phyloP scores from a whole-genome alignment of 352 stramenopile species.

The Phytophthora podocarpi region DNA sequence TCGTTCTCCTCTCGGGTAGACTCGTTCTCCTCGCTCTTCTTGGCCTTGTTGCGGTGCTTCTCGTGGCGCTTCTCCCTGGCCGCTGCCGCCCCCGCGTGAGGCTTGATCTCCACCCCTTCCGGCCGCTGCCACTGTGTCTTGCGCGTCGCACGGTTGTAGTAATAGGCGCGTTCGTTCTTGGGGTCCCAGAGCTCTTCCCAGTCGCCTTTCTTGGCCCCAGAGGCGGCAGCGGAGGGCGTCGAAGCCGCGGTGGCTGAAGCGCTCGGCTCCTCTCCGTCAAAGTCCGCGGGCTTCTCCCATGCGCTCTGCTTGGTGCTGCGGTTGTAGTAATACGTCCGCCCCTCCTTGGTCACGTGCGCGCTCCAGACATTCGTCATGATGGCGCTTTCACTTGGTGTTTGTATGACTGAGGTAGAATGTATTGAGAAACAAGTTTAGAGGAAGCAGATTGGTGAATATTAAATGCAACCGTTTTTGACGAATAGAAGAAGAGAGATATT shows the following conservation, averaged over 20 bases:
- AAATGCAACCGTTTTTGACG: slow-evolving; percentile 2
- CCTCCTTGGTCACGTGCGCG: slow-evolving; percentile 87
- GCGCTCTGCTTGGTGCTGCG: slow-evolving; percentile 85
- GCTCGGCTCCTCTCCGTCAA: slow-evolving; percentile 55
- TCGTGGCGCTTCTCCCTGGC: slow-evolving; percentile 25
- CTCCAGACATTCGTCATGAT: slow-evolving; percentile 68
- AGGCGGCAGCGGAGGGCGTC: neutral
- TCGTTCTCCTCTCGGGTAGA: too few species aligned
- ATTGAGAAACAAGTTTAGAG: neutral
- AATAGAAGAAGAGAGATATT: neutral
- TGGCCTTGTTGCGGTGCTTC: slow-evolving; percentile 33
- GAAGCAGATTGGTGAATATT: slow-evolving; percentile 14
- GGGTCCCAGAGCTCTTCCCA: slow-evolving; percentile 90
- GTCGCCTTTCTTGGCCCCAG: slow-evolving; percentile 40
- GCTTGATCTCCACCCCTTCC: slow-evolving; percentile 78
- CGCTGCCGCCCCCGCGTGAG: slow-evolving; percentile 40
- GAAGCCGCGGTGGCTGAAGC: slow-evolving; percentile 1
- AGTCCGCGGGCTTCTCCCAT: slow-evolving; percentile 84
- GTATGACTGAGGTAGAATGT: slow-evolving; percentile 1
- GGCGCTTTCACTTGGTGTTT: slow-evolving; percentile 4
- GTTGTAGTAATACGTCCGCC: slow-evolving; percentile 90
- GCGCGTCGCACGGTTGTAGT: slow-evolving; percentile 81
- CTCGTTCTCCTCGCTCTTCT: slow-evolving; percentile 24
- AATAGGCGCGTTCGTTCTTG: slow-evolving; percentile 87
- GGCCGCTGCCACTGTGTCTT: slow-evolving; percentile 87